Percentiles rank a stretch among this genome's conserved stretches.
Conservation (phyloP, 2,329 filamentous ascomycete genomes). For the Clarireedia hainanense region DNA sequence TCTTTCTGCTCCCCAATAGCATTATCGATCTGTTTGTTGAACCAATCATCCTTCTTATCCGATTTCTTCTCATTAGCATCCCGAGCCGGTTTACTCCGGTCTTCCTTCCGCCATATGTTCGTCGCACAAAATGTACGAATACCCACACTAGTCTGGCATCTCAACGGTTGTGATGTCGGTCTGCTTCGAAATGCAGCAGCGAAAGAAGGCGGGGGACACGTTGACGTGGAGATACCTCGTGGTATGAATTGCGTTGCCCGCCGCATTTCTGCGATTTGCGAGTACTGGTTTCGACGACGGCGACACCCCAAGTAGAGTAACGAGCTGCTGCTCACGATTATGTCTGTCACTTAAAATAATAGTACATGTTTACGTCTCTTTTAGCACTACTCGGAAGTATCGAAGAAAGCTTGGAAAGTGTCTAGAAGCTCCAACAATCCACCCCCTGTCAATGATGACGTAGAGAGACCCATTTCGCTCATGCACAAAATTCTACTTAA, state of each 20-base stretch:
- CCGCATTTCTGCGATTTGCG: not conserved
- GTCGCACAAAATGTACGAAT: not conserved
- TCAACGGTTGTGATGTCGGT: not conserved
- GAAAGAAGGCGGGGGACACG: not conserved
- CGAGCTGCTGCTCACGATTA: not conserved
- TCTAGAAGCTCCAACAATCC: not conserved
- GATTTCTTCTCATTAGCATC: slow-evolving; percentile 18
- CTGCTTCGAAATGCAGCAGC: not conserved
- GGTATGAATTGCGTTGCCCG: slow-evolving; percentile 5
- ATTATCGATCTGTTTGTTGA: slow-evolving; percentile 32
- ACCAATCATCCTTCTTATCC: slow-evolving; percentile 30
- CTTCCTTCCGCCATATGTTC: not conserved
- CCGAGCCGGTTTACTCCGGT: slow-evolving; percentile 13
- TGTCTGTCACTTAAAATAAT: not conserved
- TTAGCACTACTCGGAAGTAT: not conserved
- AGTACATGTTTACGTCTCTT: not conserved
- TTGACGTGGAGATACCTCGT: not conserved
- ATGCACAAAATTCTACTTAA: not conserved
- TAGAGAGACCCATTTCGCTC: not conserved
- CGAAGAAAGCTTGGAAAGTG: not conserved
- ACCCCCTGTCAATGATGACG: not conserved
- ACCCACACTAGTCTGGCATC: not conserved
- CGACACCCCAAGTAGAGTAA: not conserved
- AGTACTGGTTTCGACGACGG: not conserved
- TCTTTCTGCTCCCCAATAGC: slow-evolving; percentile 37